These are phyloP conservation scores for Zasmidium citrigriseum DNA, from an alignment of 2,329 filamentous ascomycete genomes.

Conservation along the genomic window DNA sequence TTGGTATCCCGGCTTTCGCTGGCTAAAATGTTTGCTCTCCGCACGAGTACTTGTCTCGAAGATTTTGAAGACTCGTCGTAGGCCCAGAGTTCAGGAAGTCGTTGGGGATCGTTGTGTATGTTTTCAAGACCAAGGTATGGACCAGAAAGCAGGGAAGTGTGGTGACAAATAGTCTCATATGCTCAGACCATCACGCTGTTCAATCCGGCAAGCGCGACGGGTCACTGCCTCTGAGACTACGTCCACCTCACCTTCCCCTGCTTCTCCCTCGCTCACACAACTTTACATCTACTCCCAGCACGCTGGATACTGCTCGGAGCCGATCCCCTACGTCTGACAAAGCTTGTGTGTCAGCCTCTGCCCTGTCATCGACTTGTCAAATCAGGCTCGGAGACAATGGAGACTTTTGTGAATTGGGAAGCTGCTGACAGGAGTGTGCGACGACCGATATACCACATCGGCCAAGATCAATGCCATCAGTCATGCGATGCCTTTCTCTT, in stretches of 20 bases:
- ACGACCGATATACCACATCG: not conserved
- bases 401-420: not conserved
- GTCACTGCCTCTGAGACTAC: not conserved
- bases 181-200: too few species aligned
- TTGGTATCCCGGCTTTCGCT: too few species aligned
- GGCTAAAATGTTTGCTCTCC: too few species aligned
- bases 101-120: too few species aligned
- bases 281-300: not conserved
- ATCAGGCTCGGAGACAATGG: not conserved
- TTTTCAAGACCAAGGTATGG: too few species aligned
- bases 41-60: too few species aligned
- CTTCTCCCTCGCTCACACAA: too few species aligned
- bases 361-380: not conserved
- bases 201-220: too few species aligned
- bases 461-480: not conserved
- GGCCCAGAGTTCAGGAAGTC: too few species aligned
- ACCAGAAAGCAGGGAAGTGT: too few species aligned
- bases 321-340: not conserved
- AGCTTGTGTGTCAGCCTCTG: not conserved
- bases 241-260: not conserved
- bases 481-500: not conserved
- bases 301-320: not conserved
- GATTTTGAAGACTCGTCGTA: too few species aligned
- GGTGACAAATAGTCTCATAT: too few species aligned
- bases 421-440: not conserved